Evolutionary conservation across 495 filamentous ascomycete species (phyloP).

Genomic region (Usnea hakonensis): DNA sequence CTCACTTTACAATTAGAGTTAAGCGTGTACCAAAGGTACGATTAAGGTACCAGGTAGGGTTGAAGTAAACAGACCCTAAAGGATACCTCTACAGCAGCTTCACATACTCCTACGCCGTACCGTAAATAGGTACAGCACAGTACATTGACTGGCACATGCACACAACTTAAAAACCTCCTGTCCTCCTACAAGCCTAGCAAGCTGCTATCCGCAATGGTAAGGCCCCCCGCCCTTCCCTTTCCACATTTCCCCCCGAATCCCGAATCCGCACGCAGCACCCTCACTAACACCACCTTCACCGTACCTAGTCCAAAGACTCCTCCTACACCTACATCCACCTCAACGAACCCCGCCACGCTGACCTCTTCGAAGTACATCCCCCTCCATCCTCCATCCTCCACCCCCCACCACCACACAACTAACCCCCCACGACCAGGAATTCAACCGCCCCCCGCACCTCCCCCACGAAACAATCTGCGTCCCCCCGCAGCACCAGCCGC

Average conservation of each 20-base stretch:
- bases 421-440: slow-evolving; percentile 19
- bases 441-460: slow-evolving; percentile 38
- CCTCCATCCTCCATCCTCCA: slow-evolving; percentile 16
- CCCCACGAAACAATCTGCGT: slow-evolving; percentile 73
- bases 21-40: no score
- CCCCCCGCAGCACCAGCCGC: slow-evolving; percentile 77
- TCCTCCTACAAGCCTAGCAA: neutral
- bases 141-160: neutral
- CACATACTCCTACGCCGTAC: no score
- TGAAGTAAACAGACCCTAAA: no score
- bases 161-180: neutral
- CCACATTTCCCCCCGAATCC: neutral
- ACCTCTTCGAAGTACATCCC: slow-evolving; percentile 73
- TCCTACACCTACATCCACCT: slow-evolving; percentile 84
- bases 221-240: neutral
- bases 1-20: no score
- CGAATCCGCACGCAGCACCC: neutral
- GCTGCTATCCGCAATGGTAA: neutral
- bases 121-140: neutral
- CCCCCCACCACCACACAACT: slow-evolving; percentile 8
- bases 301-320: slow-evolving; percentile 74
- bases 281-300: neutral
- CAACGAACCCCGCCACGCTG: slow-evolving; percentile 66
- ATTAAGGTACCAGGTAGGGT: no score
- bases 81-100: no score